Base-by-base conservation (phyloP, 331 rosid species). In the Rosa hybrid region DNA sequence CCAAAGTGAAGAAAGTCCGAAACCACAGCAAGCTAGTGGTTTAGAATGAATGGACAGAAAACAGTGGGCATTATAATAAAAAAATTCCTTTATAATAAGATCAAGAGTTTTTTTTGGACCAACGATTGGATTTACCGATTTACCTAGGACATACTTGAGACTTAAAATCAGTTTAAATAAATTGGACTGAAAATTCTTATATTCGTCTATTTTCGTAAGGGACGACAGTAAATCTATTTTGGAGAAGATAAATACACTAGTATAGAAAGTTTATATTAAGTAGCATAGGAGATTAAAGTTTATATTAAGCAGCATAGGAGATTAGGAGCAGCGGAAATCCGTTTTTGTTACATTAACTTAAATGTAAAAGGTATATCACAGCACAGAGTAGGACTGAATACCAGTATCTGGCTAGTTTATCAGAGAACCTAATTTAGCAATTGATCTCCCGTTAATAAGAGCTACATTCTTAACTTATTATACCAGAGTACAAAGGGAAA, bases 21-120 rank as follows among this genome's bases (percentile, higher is more conserved):
- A 87, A 81, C 92, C 77, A 64, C 83, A 68, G 85, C 81, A 54
- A 53, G 83, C 78, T 18, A 38, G 42, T 69, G 64, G 88, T 77
- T 30, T 7, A 20, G 27, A 12, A 6, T 11, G 38, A 1, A 17
- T 8, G 45, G 12, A 44, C 17, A 44, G 13, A 68, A 76, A 76
- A 42, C 79, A 4, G 18, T 5, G 79, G 71, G 59, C 57, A 23
- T 17, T 7, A 17, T n/a, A n/a, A n/a, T n/a, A n/a, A n/a, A n/a
- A n/a, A n/a, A n/a, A n/a, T n/a, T n/a, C n/a, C n/a, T n/a, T n/a
- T n/a, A n/a, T n/a, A n/a, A n/a, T n/a, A n/a, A n/a, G n/a, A n/a
- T n/a, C n/a, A n/a, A n/a, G n/a, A n/a, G n/a, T n/a, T n/a, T n/a
- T n/a, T n/a, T n/a, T n/a, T n/a, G n/a, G n/a, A n/a, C n/a, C n/a